Conservation (phyloP, 2,329 filamentous ascomycete species). For the Macrophomina pseudophaseolina region DNA sequence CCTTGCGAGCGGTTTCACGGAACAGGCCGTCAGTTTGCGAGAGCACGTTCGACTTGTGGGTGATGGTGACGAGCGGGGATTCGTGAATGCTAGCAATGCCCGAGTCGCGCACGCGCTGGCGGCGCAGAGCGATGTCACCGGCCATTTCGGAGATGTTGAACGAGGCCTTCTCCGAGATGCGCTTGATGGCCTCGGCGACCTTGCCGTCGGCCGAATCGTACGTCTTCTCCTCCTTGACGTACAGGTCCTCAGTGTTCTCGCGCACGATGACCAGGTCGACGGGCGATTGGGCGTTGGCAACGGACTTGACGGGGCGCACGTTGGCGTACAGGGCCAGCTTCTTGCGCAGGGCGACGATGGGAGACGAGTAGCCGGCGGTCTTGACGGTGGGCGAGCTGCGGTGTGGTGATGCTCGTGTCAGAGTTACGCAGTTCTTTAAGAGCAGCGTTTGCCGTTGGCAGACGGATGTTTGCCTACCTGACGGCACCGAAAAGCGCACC, state of each 20-base stretch:
- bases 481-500: slow-evolving; percentile 97
- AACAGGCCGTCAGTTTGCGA: slow-evolving; percentile 97
- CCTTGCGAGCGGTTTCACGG: slow-evolving; percentile 76
- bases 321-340: slow-evolving; percentile 95
- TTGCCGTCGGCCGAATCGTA: slow-evolving; percentile 74
- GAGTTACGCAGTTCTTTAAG: background rate
- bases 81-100: slow-evolving; percentile 66
- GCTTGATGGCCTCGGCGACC: slow-evolving; percentile 96
- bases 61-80: slow-evolving; percentile 84
- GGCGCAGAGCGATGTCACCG: slow-evolving; percentile 87
- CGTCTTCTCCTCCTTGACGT: slow-evolving; percentile 95
- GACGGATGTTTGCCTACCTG: slow-evolving; percentile 52
- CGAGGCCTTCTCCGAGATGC: slow-evolving; percentile 85
- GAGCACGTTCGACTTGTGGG: slow-evolving; percentile 97
- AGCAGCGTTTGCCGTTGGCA: background rate
- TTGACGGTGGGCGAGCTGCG: slow-evolving; percentile 79
- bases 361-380: slow-evolving; percentile 93
- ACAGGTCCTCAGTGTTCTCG: slow-evolving; percentile 98
- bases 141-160: slow-evolving; percentile 90
- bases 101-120: slow-evolving; percentile 76
- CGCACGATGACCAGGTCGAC: slow-evolving; percentile 98
- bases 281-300: slow-evolving; percentile 65
- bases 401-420: slow-evolving; percentile 6
- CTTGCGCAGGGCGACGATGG: slow-evolving; percentile 96
- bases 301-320: slow-evolving; percentile 91